These are phyloP conservation scores for Periconia sp. DNA, from an alignment of 2,329 filamentous ascomycete species.

Conservation along the genomic window DNA sequence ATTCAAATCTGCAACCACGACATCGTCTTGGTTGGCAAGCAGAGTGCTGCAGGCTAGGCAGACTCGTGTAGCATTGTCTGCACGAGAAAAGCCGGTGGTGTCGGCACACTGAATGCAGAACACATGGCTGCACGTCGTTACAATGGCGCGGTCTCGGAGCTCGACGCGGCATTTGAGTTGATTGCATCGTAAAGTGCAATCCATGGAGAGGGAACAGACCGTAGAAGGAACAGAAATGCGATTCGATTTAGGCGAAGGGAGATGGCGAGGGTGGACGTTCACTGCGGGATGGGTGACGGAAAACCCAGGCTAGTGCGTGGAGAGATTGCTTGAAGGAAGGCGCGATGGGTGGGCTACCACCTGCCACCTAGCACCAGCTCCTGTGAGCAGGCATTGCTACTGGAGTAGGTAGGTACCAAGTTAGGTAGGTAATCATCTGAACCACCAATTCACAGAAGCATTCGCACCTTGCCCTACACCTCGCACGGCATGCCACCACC, in stretches of 20 bases:
- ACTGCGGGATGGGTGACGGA: background rate
- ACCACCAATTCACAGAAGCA: slow-evolving; percentile 78
- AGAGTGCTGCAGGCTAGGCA: slow-evolving; percentile 78
- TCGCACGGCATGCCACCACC: slow-evolving; percentile 86
- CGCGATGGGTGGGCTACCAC: background rate
- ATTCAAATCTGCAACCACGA: slow-evolving; percentile 69
- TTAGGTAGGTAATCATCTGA: slow-evolving; percentile 58
- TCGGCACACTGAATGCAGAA: slow-evolving; percentile 79
- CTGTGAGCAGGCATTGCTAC: background rate
- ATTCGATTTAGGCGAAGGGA: background rate
- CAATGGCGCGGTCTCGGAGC: slow-evolving; percentile 71
- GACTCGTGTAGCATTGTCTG: slow-evolving; percentile 54
- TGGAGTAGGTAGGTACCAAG: background rate
- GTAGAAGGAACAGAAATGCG: background rate
- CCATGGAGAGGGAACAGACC: slow-evolving; percentile 57
- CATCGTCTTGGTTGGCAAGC: slow-evolving; percentile 73
- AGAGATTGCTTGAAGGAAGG: background rate
- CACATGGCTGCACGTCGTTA: slow-evolving; percentile 88
- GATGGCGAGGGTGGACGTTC: background rate
- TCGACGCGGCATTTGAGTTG: slow-evolving; percentile 72
- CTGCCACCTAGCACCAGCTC: background rate
- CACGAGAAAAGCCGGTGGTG: slow-evolving; percentile 61
- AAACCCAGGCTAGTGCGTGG: background rate
- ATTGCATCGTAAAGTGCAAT: slow-evolving; percentile 77
- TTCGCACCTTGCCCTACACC: slow-evolving; percentile 62